Conservation (phyloP, 1,139 yeast species). For the Pneumocystis wakefieldiae region DNA sequence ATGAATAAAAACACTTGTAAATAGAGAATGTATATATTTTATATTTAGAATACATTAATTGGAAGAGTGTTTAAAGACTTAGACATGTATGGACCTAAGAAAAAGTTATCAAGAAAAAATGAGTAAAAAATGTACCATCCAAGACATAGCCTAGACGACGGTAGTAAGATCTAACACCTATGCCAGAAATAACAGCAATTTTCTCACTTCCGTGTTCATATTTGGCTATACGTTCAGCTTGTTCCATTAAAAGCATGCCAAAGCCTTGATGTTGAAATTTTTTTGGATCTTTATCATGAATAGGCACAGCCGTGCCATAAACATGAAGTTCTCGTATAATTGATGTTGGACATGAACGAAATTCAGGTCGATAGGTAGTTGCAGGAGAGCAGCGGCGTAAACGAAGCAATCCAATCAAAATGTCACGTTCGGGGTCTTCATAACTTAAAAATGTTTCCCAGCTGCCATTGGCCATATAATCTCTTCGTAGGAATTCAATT, state of each 20-base stretch:
- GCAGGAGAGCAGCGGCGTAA: constrained; percentile 79
- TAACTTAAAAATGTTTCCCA: constrained; percentile 96
- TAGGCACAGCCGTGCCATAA: constrained; percentile 92
- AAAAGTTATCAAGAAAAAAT: constrained; percentile 33
- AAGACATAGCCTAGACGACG: constrained; percentile 78
- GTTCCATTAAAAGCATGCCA: constrained; percentile 94
- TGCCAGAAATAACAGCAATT: constrained; percentile 90
- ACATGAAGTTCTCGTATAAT: constrained; percentile 93
- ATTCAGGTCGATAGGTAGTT: constrained; percentile 81
- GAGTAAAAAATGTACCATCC: constrained; percentile 79
- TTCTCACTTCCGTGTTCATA: constrained; percentile 91
- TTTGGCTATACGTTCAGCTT: constrained; percentile 86
- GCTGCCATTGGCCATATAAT: constrained; percentile 94
- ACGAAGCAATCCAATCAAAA: constrained; percentile 76
- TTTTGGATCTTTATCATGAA: constrained; percentile 94
- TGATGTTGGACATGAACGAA: constrained; percentile 70
- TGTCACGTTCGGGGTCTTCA: constrained; percentile 95
- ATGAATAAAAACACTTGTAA: too few species aligned
- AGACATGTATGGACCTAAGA: constrained; percentile 1
- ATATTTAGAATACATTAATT: too few species aligned
- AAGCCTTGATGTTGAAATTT: constrained; percentile 99
- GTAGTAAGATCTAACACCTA: constrained; percentile 92
- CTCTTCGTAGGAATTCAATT: constrained; percentile 87
- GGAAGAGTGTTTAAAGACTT: neutral
- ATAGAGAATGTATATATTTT: too few species aligned